A percentile compares a stretch with the other conserved stretches of the same genome.
Conservation (phyloP, 768 basidiomycete species). For the Phallus indusiatus region DNA sequence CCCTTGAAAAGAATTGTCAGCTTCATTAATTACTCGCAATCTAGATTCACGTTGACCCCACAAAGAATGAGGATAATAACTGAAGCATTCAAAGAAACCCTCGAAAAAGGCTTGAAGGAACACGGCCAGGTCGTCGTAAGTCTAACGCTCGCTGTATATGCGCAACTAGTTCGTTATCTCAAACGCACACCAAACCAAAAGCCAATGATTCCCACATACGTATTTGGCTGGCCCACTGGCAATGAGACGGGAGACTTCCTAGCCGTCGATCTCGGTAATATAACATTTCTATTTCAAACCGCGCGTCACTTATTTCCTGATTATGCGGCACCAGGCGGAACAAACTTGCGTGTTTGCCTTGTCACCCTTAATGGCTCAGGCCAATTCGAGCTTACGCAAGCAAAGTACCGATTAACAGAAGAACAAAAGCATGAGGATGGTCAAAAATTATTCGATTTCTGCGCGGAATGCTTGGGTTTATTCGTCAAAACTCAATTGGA, state of each 20-base stretch:
- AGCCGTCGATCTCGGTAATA: slow-evolving; percentile 74
- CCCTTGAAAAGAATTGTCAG: neutral
- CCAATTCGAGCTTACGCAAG: slow-evolving; percentile 96
- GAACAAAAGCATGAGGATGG: slow-evolving; percentile 99
- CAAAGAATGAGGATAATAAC: slow-evolving; percentile 96
- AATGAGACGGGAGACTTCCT: slow-evolving; percentile 84
- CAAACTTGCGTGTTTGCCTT: slow-evolving; percentile 96
- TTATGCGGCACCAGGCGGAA: slow-evolving; percentile 51
- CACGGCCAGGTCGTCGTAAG: slow-evolving; percentile 80
- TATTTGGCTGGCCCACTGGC: slow-evolving; percentile 92
- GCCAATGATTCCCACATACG: slow-evolving; percentile 97
- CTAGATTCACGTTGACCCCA: slow-evolving; percentile 76
- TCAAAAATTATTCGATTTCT: slow-evolving; percentile 92
- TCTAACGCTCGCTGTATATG: neutral
- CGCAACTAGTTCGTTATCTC: neutral
- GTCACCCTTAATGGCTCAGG: slow-evolving; percentile 87
- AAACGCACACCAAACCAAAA: slow-evolving; percentile 19
- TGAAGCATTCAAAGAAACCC: slow-evolving; percentile 87
- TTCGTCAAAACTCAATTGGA: slow-evolving; percentile 74
- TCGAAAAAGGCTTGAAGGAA: slow-evolving; percentile 80
- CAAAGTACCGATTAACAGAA: slow-evolving; percentile 93
- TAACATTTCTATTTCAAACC: neutral
- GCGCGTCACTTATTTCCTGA: neutral
- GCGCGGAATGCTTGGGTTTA: slow-evolving; percentile 83
- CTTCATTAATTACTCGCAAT: neutral